phyloP scores from a whole-genome alignment of 2,329 filamentous ascomycete genomes.

The Aspergillus ruber region DNA sequence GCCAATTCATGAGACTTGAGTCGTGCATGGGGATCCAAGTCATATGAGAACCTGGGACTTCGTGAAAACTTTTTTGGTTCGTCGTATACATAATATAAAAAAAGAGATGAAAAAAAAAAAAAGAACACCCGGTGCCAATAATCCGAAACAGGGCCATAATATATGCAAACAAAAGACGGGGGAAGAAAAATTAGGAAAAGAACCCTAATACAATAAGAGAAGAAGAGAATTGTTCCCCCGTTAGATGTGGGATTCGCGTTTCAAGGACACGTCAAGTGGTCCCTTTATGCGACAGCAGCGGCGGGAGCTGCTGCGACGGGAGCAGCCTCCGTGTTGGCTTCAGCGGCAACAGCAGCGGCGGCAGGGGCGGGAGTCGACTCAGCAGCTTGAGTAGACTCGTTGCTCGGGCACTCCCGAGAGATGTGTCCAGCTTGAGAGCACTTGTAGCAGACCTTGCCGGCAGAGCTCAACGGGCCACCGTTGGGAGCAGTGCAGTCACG shows the following conservation, averaged over 20 bases:
- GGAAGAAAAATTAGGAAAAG: slow-evolving; percentile 19
- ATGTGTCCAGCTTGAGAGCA: slow-evolving; percentile 95
- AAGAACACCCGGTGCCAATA: slow-evolving; percentile 22
- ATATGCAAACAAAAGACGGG: slow-evolving; percentile 34
- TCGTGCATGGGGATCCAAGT: slow-evolving; percentile 26
- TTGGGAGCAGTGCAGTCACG: slow-evolving; percentile 95
- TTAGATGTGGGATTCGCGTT: slow-evolving; percentile 12
- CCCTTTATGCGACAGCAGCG: slow-evolving; percentile 39
- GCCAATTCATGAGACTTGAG: slow-evolving; percentile 37
- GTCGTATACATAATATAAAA: slow-evolving; percentile 37
- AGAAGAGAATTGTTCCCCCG: slow-evolving; percentile 14
- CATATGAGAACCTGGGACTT: slow-evolving; percentile 28
- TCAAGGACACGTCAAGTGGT: slow-evolving; percentile 1
- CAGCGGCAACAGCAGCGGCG: slow-evolving; percentile 29
- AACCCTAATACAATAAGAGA: slow-evolving; percentile 25
- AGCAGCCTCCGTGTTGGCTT: slow-evolving; percentile 29
- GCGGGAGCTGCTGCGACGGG: slow-evolving; percentile 34
- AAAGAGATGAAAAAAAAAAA: slow-evolving; percentile 12
- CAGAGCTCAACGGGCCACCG: slow-evolving; percentile 88
- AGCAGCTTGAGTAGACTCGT: slow-evolving; percentile 40
- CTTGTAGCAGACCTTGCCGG: slow-evolving; percentile 97
- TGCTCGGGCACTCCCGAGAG: slow-evolving; percentile 88
- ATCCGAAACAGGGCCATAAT: slow-evolving; percentile 26
- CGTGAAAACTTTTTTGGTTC: slow-evolving; percentile 34
- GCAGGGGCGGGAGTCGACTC: slow-evolving; percentile 26